These are phyloP conservation scores for Aspergillus versicolor DNA, from an alignment of 2,329 filamentous ascomycete species.

Conservation along the genomic window DNA sequence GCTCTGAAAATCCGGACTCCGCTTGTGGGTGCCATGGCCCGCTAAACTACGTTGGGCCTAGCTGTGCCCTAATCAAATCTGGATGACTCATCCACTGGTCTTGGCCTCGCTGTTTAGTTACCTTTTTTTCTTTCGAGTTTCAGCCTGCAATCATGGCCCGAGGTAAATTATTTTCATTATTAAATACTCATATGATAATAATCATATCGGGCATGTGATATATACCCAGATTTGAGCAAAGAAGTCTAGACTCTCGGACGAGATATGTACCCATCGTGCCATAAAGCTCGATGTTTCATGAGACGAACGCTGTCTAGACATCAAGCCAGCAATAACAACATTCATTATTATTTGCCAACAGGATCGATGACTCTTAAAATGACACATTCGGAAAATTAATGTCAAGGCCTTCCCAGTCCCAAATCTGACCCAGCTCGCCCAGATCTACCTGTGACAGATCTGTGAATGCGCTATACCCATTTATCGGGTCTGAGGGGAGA, in stretches of 20 bases:
- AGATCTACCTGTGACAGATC: conserved; percentile 21
- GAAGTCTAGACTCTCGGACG: background rate
- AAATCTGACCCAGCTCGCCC: conserved; percentile 27
- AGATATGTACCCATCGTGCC: no score
- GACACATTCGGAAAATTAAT: conserved; percentile 7
- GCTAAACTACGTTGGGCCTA: conserved; percentile 27
- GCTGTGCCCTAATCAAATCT: conserved; percentile 22
- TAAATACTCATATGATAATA: no score
- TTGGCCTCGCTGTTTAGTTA: background rate
- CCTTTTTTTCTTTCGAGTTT: background rate
- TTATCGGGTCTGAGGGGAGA: background rate
- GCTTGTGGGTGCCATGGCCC: conserved; percentile 36
- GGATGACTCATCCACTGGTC: conserved; percentile 1
- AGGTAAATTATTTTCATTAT: no score
- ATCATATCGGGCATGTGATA: background rate
- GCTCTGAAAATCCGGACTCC: conserved; percentile 36
- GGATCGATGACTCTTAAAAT: background rate
- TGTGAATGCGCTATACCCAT: background rate
- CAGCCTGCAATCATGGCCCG: background rate
- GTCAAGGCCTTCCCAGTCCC: conserved; percentile 29
- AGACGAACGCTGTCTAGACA: background rate
- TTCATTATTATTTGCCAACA: background rate
- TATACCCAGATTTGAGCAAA: background rate
- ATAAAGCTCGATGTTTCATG: background rate
- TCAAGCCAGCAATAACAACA: background rate